A percentile compares a stretch with the other conserved stretches of the same genome.
These are phyloP conservation scores for Huiozyma naganishii DNA, from an alignment of 805 yeast genomes.

Conservation along the genomic window DNA sequence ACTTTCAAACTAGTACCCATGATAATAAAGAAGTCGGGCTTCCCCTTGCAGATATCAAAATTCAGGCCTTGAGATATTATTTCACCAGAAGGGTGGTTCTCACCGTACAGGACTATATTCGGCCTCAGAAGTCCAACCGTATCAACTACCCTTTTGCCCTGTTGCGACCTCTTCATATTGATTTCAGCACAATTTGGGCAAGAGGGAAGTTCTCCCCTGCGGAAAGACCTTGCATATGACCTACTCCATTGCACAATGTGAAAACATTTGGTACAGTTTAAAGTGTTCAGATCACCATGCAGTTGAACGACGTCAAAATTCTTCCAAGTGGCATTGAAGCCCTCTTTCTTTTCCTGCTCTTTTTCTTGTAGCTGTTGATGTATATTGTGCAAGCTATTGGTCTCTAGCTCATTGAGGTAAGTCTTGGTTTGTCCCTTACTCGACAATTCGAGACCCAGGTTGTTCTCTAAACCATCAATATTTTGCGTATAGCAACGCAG, in stretches of 20 bases:
- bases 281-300: conserved; percentile 75
- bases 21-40: conserved; percentile 73
- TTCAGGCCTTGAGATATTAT: conserved; percentile 59
- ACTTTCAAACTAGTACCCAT: conserved; percentile 91
- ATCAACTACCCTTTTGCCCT: conserved; percentile 68
- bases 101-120: conserved; percentile 85
- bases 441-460: conserved; percentile 53
- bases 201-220: conserved; percentile 60
- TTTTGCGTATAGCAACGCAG: conserved; percentile 89
- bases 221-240: conserved; percentile 35
- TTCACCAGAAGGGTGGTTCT: conserved; percentile 82
- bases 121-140: conserved; percentile 74
- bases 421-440: conserved; percentile 17
- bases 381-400: background rate
- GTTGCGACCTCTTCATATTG: conserved; percentile 42
- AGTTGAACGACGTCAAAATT: conserved; percentile 71
- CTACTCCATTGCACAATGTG: conserved; percentile 50
- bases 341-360: conserved; percentile 9
- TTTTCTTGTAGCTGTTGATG: background rate
- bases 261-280: conserved; percentile 69
- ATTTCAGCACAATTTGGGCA: conserved; percentile 59
- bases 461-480: conserved; percentile 77
- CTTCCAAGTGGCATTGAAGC: conserved; percentile 41
- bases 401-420: background rate
- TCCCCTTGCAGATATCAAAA: conserved; percentile 45